Evolutionary conservation across 352 stramenopile species (phyloP).

Genomic region (Elongisporangium prolatum): DNA sequence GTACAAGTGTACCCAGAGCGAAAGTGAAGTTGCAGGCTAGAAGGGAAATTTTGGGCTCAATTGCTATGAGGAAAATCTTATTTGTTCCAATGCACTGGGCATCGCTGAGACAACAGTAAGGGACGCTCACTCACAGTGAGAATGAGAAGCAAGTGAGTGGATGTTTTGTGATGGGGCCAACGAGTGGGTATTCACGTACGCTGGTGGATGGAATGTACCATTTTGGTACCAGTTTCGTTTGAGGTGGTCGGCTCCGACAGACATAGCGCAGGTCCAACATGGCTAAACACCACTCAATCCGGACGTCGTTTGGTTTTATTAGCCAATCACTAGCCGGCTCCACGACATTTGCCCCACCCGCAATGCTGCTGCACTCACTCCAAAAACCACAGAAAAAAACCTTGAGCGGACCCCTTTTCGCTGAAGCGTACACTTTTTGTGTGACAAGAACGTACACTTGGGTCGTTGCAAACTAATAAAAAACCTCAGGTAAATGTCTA

Average conservation of each 20-base stretch:
- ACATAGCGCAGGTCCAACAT: background rate
- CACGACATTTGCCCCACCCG: background rate
- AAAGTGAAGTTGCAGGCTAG: background rate
- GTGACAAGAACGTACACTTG: background rate
- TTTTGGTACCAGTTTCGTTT: background rate
- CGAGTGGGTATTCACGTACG: background rate
- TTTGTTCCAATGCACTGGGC: background rate
- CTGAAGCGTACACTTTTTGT: background rate
- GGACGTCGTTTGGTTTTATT: background rate
- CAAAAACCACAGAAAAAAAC: background rate
- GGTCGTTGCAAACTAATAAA: background rate
- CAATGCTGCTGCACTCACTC: background rate
- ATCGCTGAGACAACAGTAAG: background rate
- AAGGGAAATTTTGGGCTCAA: background rate
- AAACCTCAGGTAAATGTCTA: background rate
- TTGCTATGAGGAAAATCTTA: background rate
- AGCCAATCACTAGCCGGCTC: background rate
- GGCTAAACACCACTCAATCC: background rate
- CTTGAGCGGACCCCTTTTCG: background rate
- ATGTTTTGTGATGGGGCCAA: background rate
- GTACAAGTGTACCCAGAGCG: background rate
- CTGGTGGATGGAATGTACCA: background rate
- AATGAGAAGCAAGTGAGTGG: background rate
- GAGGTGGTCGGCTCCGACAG: background rate
- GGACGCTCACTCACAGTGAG: background rate